These are phyloP conservation scores for Paraphaeosphaeria minitans DNA, from an alignment of 2,329 filamentous ascomycete species.

Conservation along the genomic window DNA sequence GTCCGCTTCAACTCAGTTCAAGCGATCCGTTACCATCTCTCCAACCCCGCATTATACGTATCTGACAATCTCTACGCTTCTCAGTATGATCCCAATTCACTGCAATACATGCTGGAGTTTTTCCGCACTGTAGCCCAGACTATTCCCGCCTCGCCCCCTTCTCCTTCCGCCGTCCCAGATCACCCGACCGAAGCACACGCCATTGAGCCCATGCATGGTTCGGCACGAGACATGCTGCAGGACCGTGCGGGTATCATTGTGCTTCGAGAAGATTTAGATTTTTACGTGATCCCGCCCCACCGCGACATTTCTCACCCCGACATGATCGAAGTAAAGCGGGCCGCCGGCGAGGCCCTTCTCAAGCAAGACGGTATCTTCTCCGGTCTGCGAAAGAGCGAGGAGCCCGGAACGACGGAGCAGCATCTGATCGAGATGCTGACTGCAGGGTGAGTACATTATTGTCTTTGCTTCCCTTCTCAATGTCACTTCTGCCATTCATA, in stretches of 20 bases:
- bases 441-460: conserved; percentile 74
- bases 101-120: conserved; percentile 99
- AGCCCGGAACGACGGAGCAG: conserved; percentile 94
- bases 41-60: conserved; percentile 57
- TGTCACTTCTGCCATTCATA: no score
- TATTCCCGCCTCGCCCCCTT: conserved; percentile 76
- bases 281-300: conserved; percentile 91
- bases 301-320: conserved; percentile 82
- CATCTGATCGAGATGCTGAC: conserved; percentile 99
- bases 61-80: conserved; percentile 60
- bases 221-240: conserved; percentile 77
- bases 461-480: neutral
- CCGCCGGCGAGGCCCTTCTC: conserved; percentile 83
- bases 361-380: conserved; percentile 95
- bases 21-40: conserved; percentile 49
- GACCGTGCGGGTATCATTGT: conserved; percentile 96
- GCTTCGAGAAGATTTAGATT: conserved; percentile 92
- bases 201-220: conserved; percentile 74
- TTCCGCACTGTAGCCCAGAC: conserved; percentile 95
- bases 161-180: conserved; percentile 58
- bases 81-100: conserved; percentile 93
- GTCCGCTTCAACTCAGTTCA: conserved; percentile 39
- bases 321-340: conserved; percentile 96
- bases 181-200: conserved; percentile 60
- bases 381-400: conserved; percentile 90